Conservation (phyloP, 352 stramenopile species). For the Globisporangium cylindrosporum region DNA sequence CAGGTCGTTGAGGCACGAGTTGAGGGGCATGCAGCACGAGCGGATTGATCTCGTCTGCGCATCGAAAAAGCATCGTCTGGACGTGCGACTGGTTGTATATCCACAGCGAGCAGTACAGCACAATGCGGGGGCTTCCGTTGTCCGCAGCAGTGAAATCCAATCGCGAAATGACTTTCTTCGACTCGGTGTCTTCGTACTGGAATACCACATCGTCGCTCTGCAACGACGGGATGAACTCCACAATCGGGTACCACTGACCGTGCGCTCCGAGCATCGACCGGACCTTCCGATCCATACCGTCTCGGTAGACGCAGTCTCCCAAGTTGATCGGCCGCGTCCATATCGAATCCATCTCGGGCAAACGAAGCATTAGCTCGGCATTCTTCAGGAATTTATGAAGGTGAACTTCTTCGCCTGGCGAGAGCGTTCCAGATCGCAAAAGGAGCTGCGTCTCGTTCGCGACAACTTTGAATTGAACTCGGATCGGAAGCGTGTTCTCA, state of each 20-base stretch:
- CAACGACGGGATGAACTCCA: conserved; percentile 71
- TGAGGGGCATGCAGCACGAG: conserved; percentile 54
- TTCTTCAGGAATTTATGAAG: conserved; percentile 84
- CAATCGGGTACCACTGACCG: conserved; percentile 50
- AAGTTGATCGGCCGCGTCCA: conserved; percentile 72
- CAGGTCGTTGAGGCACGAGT: conserved; percentile 56
- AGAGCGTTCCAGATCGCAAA: conserved; percentile 65
- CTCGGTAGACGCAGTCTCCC: conserved; percentile 79
- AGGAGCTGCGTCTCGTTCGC: conserved; percentile 26
- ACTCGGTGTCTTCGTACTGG: conserved; percentile 63
- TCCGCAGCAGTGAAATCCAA: conserved; percentile 83
- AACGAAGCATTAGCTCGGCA: conserved; percentile 60
- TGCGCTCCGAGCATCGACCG: conserved; percentile 59
- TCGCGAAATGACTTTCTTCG: conserved; percentile 64
- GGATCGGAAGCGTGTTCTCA: conserved; percentile 85
- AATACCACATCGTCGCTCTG: conserved; percentile 52
- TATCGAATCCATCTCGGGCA: conserved; percentile 86
- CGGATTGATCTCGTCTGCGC: conserved; percentile 48
- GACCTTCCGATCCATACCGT: conserved; percentile 66
- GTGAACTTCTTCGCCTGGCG: conserved; percentile 78
- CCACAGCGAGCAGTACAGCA: conserved; percentile 83
- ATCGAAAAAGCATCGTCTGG: conserved; percentile 72
- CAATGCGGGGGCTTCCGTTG: conserved; percentile 78
- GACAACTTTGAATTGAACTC: conserved; percentile 81
- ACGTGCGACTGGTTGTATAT: conserved; percentile 91